Evolutionary conservation across 2,329 filamentous ascomycete genomes (phyloP).

Genomic region (Pseudogymnoascus sp.): DNA sequence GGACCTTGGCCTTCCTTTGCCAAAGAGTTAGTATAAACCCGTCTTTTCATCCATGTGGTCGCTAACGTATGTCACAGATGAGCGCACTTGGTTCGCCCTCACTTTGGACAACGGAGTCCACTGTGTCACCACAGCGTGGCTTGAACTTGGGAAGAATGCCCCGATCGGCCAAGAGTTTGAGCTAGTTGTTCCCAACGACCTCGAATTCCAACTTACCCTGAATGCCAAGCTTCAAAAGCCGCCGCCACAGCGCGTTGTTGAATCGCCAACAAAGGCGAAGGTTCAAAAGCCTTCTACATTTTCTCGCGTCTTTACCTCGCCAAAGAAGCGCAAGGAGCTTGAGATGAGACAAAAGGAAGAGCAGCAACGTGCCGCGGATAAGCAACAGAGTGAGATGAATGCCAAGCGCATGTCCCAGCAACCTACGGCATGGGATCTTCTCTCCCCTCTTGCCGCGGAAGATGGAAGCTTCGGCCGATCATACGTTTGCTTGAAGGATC

Average conservation of each 20-base stretch:
- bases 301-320: constrained; percentile 85
- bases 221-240: constrained; percentile 90
- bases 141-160: constrained; percentile 84
- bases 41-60: background rate
- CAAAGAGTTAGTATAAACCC: constrained; percentile 60
- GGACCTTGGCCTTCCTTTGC: constrained; percentile 83
- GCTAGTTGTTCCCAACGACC: constrained; percentile 88
- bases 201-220: constrained; percentile 97
- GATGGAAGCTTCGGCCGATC: constrained; percentile 92
- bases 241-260: constrained; percentile 46
- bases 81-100: constrained; percentile 88
- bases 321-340: constrained; percentile 93
- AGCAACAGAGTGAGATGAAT: constrained; percentile 56
- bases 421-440: constrained; percentile 74
- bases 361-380: constrained; percentile 59
- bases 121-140: constrained; percentile 92
- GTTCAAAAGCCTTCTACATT: constrained; percentile 71
- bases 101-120: constrained; percentile 98
- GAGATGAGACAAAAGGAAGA: constrained; percentile 79
- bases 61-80: constrained; percentile 47
- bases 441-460: constrained; percentile 77
- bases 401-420: constrained; percentile 54
- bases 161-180: constrained; percentile 98
- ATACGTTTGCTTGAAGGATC: constrained; percentile 89
- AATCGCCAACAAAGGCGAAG: constrained; percentile 54